These are phyloP conservation scores for Pigoraptor vietnamica DNA, from an alignment of 78 protist genomes.

Conservation along the genomic window DNA sequence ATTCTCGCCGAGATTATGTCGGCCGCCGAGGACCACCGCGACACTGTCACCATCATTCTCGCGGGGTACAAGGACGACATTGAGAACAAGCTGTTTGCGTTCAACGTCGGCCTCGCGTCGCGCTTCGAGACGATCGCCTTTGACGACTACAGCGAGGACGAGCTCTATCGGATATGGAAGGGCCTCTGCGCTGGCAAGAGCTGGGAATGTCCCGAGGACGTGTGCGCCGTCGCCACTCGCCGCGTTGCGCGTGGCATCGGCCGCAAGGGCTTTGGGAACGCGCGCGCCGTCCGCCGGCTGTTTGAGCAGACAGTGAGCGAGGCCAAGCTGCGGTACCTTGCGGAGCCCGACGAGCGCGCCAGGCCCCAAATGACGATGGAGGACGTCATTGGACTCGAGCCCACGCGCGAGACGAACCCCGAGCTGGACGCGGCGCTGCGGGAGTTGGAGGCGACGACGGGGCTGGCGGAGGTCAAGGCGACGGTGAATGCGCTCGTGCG, in stretches of 20 bases:
- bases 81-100: neutral
- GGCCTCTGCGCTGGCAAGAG: neutral
- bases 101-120: constrained; percentile 9
- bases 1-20: too few relatives aligned
- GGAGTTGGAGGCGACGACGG: constrained; percentile 25
- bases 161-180: neutral
- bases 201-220: neutral
- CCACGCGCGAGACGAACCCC: neutral
- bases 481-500: neutral
- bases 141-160: constrained; percentile 2
- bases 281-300: constrained; percentile 1
- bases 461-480: constrained; percentile 36
- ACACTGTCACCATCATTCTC: constrained; percentile 6
- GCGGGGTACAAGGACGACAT: constrained; percentile 39
- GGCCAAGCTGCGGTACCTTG: neutral
- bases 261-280: constrained; percentile 27
- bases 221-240: neutral
- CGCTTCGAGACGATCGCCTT: constrained; percentile 20
- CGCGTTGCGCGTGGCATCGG: constrained; percentile 5
- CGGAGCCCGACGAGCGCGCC: neutral
- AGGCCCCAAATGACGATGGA: neutral
- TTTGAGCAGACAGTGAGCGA: neutral
- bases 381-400: neutral
- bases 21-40: constrained; percentile 10
- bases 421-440: neutral